phyloP scores from a whole-genome alignment of 2,329 filamentous ascomycete species.

The Colletotrichum sp. region DNA sequence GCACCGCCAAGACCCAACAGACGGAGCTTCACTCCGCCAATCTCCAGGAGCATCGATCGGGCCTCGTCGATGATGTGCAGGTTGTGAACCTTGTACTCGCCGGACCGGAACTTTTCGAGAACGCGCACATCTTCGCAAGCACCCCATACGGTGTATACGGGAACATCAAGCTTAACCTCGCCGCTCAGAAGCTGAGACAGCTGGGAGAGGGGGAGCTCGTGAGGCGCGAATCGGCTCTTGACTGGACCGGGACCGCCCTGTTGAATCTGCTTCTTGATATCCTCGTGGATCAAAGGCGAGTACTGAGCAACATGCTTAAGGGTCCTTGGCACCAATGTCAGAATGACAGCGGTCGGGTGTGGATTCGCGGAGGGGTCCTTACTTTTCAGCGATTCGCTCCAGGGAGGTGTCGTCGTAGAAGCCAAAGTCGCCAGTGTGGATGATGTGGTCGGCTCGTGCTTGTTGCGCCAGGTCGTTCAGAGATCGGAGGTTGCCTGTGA shows the following conservation, averaged over 20 bases:
- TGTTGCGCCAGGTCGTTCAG: constrained; percentile 96
- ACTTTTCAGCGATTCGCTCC: constrained; percentile 98
- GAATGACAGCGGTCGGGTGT: constrained; percentile 6
- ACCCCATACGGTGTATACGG: constrained; percentile 98
- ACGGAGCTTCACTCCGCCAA: constrained; percentile 94
- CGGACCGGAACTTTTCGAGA: constrained; percentile 94
- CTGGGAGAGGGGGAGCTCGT: constrained; percentile 90
- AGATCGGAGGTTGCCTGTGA: constrained; percentile 86
- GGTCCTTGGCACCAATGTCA: constrained; percentile 63
- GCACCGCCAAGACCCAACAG: constrained; percentile 92
- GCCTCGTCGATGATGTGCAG: constrained; percentile 99
- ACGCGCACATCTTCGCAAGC: constrained; percentile 98
- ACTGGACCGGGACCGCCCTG: constrained; percentile 75
- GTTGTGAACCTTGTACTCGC: constrained; percentile 97
- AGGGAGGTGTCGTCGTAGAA: constrained; percentile 98
- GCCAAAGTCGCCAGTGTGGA: constrained; percentile 98
- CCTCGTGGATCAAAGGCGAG: constrained; percentile 88
- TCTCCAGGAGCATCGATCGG: constrained; percentile 90
- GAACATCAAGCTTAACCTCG: constrained; percentile 89
- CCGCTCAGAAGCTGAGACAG: constrained; percentile 87
- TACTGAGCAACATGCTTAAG: constrained; percentile 99
- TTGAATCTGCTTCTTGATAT: constrained; percentile 70
- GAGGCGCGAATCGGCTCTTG: constrained; percentile 82
- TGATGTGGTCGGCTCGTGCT: constrained; percentile 94
- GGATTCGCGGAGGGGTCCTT: constrained; percentile 41